These are phyloP conservation scores for Cyclocybe cylindracea DNA, from an alignment of 768 basidiomycete species.

Conservation along the genomic window DNA sequence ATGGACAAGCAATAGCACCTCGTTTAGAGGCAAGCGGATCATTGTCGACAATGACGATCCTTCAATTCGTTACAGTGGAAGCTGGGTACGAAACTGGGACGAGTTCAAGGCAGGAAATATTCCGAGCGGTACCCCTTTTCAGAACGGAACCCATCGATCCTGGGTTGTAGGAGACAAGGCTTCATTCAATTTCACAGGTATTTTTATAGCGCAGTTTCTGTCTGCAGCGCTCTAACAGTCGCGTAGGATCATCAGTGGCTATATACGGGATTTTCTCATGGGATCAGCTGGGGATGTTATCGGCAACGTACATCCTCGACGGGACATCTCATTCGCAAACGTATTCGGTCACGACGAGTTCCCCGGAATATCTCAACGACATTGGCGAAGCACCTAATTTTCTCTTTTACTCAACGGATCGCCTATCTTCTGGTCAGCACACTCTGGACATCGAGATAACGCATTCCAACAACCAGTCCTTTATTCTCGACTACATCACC, in stretches of 20 bases:
- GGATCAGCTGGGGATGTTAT: slow-evolving; percentile 8
- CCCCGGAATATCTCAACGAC: slow-evolving; percentile 7
- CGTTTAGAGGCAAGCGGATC: slow-evolving; percentile 9
- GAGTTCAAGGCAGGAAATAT: background rate
- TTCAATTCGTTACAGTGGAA: slow-evolving; percentile 7
- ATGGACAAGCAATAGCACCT: slow-evolving; percentile 10
- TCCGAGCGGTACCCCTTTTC: slow-evolving; percentile 11
- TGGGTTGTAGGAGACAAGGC: slow-evolving; percentile 14
- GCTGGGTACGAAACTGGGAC: slow-evolving; percentile 6
- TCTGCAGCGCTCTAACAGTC: background rate
- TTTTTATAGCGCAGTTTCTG: background rate
- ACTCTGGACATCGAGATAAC: slow-evolving; percentile 18
- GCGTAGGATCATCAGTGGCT: slow-evolving; percentile 13
- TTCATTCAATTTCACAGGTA: slow-evolving; percentile 22
- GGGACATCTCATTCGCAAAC: slow-evolving; percentile 6
- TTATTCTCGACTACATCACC: slow-evolving; percentile 19
- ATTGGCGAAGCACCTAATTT: slow-evolving; percentile 13
- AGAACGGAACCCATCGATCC: slow-evolving; percentile 19
- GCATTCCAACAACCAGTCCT: slow-evolving; percentile 9
- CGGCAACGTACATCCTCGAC: slow-evolving; percentile 13
- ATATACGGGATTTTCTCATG: slow-evolving; percentile 18
- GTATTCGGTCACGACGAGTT: slow-evolving; percentile 10
- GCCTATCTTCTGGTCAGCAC: slow-evolving; percentile 11
- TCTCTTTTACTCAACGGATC: slow-evolving; percentile 6
- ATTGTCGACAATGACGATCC: slow-evolving; percentile 18